Base-by-base conservation (phyloP, 495 filamentous ascomycete species). In the Clohesyomyces aquaticus region DNA sequence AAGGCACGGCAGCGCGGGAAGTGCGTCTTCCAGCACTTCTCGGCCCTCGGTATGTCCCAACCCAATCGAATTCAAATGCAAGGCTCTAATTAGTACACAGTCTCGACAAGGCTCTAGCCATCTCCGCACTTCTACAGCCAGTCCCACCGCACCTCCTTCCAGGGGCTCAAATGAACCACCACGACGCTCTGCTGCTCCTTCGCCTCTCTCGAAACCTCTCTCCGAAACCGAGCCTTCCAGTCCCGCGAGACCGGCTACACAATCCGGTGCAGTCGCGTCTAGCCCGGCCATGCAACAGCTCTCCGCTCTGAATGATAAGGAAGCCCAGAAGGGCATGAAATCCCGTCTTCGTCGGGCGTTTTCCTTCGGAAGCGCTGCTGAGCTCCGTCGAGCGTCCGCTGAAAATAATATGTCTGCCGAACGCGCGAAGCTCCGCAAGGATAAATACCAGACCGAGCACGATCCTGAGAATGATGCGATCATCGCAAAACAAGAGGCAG, bases 321-420 rank as follows among this genome's bases (percentile, higher is more conserved):
- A 87, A 29, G 75, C 79, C 0, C 85, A 83, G 68, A 88, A 87
- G 59, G 91, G 86, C 56, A 93, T 96, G 77, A 95, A 95, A 59
- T 92, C 88, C n/a, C 82, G 93, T 53, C 78, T 99, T 48, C 83
- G 94, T 59, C 85, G 94, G 71, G 94, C 94, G 2, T 97, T 99
- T 74, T 98, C 95, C 0, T 99, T 99, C 76, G 93, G 94, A 19
- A 97, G 95, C 73, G 90, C 93, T 43, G 91, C 93, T 10, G 95
- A 99, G 73, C 83, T 99, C 38, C 82, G 91, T 54, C 90, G 89
- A 66, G 81, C 86, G 2, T 91, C 86, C 14, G 84, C 85, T 6
- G 88, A 87, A 65, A 85, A 85, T 61, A 87, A 82, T 65, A 71
- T 80, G 67, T 80, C 82, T 35, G 79, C 80, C 25, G 85, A 87